Conservation (phyloP, 305 asterid species). For the Fraxinus latifolia region DNA sequence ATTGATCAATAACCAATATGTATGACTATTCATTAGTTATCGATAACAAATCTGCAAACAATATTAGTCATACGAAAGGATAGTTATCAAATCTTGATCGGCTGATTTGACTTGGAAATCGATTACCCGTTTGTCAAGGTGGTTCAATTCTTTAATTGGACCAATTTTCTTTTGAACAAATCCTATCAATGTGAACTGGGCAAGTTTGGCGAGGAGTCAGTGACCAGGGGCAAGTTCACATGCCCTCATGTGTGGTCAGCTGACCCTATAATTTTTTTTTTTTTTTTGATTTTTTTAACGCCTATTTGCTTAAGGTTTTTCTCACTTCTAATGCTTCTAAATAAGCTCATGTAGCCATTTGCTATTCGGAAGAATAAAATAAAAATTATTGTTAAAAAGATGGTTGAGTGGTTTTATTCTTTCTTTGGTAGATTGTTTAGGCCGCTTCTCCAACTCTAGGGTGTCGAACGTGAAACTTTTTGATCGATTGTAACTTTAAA, state of each 20-base stretch:
- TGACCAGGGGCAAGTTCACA: too few relatives aligned
- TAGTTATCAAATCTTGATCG: background rate
- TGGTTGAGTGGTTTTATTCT: background rate
- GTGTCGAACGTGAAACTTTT: background rate
- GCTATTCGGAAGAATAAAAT: background rate
- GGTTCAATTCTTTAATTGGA: too few relatives aligned
- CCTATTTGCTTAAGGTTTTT: background rate
- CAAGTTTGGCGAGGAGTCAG: too few relatives aligned
- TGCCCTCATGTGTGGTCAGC: too few relatives aligned
- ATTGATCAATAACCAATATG: background rate
- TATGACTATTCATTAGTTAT: too few relatives aligned
- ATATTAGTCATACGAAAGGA: background rate
- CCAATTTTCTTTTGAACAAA: too few relatives aligned
- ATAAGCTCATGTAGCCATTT: background rate
- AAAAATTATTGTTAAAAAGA: too few relatives aligned
- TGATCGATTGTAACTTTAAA: background rate
- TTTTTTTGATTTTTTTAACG: too few relatives aligned
- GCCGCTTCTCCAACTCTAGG: background rate
- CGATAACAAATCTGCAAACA: background rate
- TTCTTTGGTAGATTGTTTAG: background rate
- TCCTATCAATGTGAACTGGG: too few relatives aligned
- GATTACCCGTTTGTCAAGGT: too few relatives aligned
- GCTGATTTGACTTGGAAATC: background rate
- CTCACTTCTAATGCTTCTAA: background rate
- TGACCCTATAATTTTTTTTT: too few relatives aligned